These are phyloP conservation scores for Leccinellum albellum DNA, from an alignment of 768 basidiomycete genomes.

Conservation along the genomic window DNA sequence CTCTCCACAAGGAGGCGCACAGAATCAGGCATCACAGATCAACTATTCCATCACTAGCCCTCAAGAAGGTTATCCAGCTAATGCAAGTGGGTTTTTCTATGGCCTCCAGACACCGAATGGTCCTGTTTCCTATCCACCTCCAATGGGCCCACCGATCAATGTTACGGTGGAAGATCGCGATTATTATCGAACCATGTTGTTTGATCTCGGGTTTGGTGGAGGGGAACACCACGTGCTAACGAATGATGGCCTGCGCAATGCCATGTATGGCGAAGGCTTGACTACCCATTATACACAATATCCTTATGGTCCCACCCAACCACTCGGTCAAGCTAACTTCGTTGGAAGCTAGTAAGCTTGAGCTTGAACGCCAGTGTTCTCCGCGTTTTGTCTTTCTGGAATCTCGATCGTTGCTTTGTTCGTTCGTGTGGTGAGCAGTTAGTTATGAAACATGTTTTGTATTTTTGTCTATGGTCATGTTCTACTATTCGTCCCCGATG, in stretches of 20 bases:
- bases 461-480: conserved; percentile 4
- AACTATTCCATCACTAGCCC: conserved; percentile 16
- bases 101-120: conserved; percentile 11
- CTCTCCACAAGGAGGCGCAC: conserved; percentile 19
- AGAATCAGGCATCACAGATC: conserved; percentile 7
- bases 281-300: conserved; percentile 31
- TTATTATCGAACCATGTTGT: conserved; percentile 74
- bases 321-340: conserved; percentile 23
- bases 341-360: conserved; percentile 15
- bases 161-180: conserved; percentile 50
- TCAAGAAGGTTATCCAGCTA: conserved; percentile 19
- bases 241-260: conserved; percentile 24
- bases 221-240: conserved; percentile 26
- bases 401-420: conserved; percentile 1
- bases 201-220: conserved; percentile 66
- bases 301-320: conserved; percentile 26
- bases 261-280: conserved; percentile 34
- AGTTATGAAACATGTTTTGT: conserved; percentile 22
- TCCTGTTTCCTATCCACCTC: conserved; percentile 19
- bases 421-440: conserved; percentile 10
- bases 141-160: conserved; percentile 32
- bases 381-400: conserved; percentile 1
- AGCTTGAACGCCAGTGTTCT: background rate
- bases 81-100: conserved; percentile 14
- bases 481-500: conserved; percentile 55